These are phyloP conservation scores for Penicillium capsulatum DNA, from an alignment of 2,329 filamentous ascomycete species.

Conservation along the genomic window DNA sequence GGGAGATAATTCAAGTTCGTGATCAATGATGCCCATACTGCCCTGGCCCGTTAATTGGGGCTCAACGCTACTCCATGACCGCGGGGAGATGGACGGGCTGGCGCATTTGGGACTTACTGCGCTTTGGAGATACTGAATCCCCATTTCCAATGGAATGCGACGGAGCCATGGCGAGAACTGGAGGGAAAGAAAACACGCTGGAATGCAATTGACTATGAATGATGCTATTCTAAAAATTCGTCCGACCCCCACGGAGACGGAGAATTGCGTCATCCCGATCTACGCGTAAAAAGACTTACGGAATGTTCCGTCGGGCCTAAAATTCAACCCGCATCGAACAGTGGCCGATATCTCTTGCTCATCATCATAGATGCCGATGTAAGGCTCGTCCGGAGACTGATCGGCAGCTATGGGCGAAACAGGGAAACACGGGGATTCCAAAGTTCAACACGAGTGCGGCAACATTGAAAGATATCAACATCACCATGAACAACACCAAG, in stretches of 20 bases:
- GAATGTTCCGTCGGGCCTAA: slow-evolving; percentile 19
- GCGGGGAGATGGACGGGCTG: not conserved
- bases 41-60: not conserved
- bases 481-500: slow-evolving; percentile 7
- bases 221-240: too few species aligned
- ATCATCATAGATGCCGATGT: slow-evolving; percentile 14
- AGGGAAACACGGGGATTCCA: slow-evolving; percentile 12
- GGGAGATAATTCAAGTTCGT: slow-evolving; percentile 79
- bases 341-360: slow-evolving; percentile 5
- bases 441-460: slow-evolving; percentile 12
- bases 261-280: too few species aligned
- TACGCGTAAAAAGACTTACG: too few species aligned
- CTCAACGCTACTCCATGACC: not conserved
- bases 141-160: too few species aligned
- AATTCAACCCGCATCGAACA: slow-evolving; percentile 9
- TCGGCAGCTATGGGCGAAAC: slow-evolving; percentile 13
- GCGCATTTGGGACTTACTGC: too few species aligned
- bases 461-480: slow-evolving; percentile 12
- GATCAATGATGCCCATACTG: slow-evolving; percentile 84
- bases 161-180: too few species aligned
- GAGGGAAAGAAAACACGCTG: too few species aligned
- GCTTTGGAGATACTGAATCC: too few species aligned
- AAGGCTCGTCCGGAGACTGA: slow-evolving; percentile 19
- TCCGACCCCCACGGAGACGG: too few species aligned
- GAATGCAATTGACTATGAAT: too few species aligned